Conservation (phyloP, 371 early-diverging fungal genomes). For the Rozella allomycis region DNA sequence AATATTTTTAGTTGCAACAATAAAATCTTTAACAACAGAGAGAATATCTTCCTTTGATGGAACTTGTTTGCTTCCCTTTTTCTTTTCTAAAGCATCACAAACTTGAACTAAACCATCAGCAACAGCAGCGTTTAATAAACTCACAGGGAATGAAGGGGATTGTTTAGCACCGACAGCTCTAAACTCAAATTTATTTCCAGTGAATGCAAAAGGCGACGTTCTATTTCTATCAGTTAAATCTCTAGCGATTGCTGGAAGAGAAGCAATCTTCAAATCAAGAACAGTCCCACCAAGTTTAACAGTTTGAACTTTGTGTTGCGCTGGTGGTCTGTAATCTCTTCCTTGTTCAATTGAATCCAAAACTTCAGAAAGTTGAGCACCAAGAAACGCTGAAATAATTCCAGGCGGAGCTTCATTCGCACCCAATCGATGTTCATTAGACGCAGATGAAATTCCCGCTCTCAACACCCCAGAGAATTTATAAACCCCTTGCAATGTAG, state of each 20-base stretch:
- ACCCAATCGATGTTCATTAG: slow-evolving; percentile 92
- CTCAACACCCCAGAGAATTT: slow-evolving; percentile 72
- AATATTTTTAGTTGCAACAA: slow-evolving; percentile 53
- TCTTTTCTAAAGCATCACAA: slow-evolving; percentile 29
- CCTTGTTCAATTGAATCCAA: slow-evolving; percentile 66
- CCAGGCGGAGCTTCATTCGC: slow-evolving; percentile 94
- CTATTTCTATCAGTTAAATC: slow-evolving; percentile 96
- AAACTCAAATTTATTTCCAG: slow-evolving; percentile 98
- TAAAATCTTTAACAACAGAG: slow-evolving; percentile 58
- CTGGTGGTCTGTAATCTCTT: slow-evolving; percentile 57
- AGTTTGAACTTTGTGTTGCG: slow-evolving; percentile 54
- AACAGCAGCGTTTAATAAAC: slow-evolving; percentile 76
- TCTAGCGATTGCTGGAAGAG: slow-evolving; percentile 71
- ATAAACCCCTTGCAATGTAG: slow-evolving; percentile 67
- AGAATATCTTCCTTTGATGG: slow-evolving; percentile 69
- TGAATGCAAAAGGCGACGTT: slow-evolving; percentile 95
- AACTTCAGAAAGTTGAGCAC: slow-evolving; percentile 80
- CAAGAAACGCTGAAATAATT: slow-evolving; percentile 86
- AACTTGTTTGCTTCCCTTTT: slow-evolving; percentile 38
- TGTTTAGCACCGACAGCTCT: slow-evolving; percentile 95
- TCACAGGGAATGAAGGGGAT: slow-evolving; percentile 84
- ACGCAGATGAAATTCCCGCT: slow-evolving; percentile 68
- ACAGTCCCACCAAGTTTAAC: slow-evolving; percentile 84
- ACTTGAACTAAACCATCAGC: slow-evolving; percentile 57
- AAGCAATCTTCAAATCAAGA: slow-evolving; percentile 79